Base-by-base conservation (phyloP, 257 asterid species). In the Leonotis leonurus region DNA sequence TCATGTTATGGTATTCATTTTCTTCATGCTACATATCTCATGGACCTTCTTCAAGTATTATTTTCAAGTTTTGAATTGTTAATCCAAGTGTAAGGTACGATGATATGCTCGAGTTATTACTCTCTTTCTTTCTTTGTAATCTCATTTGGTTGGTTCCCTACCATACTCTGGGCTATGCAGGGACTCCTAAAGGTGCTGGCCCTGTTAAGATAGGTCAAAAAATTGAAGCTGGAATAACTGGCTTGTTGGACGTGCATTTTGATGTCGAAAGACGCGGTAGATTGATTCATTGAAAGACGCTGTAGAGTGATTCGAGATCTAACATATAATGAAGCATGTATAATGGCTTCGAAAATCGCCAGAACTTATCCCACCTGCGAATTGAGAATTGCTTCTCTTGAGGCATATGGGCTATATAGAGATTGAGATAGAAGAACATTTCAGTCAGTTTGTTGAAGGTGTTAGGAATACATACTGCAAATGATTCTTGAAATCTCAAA, bases 101-200 rank as follows among this genome's bases (percentile, higher is more conserved):
- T n/a, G n/a, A n/a, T n/a, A n/a, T n/a, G n/a, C n/a, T n/a, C n/a
- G n/a, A n/a, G n/a, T n/a, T n/a, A n/a, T n/a, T n/a, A n/a, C 41
- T 35, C 40, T 35, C 41, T 10, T 11, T 44, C 50, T 5, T 12
- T 8, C 51, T 39, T 21, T 48, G 46, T 14, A 37, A 11, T 3
- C 26, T 61, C 36, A 45, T 18, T 61, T 40, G 30, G 7, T 67
- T 12, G 17, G 54, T 46, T 43, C 64, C 12, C 43, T 33, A n/a
- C n/a, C n/a, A n/a, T n/a, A n/a, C n/a, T n/a, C n/a, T n/a, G n/a
- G n/a, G n/a, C n/a, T n/a, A 17, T 73, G 79, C 85, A 92, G 99
- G 99, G 30, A 92, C 99, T 56, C 99, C 99, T 20, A 39, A 81
- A 78, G 97, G 97, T 22, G 95, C 83, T 44, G 95, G 97, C 60